phyloP scores from a whole-genome alignment of 169 alveolate genomes.

The Eimeria praecox region DNA sequence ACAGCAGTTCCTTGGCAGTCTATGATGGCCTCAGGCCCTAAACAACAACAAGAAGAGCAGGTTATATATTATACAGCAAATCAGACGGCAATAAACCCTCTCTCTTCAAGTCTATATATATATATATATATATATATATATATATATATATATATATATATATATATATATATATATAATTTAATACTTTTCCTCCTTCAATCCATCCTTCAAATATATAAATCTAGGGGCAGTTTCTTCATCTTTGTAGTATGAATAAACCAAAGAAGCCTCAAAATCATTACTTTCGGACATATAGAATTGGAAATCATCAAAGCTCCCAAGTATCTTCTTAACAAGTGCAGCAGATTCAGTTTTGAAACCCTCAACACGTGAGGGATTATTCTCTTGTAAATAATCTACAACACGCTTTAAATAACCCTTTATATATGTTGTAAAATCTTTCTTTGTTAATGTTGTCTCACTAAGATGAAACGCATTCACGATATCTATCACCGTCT shows the following conservation, averaged over 20 bases:
- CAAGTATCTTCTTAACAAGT: conserved; percentile 93
- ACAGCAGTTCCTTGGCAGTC: neutral
- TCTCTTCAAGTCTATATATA: too few species aligned
- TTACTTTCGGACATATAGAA: conserved; percentile 95
- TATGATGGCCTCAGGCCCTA: neutral
- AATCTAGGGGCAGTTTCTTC: conserved; percentile 96
- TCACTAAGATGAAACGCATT: conserved; percentile 95
- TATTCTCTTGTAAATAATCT: conserved; percentile 91
- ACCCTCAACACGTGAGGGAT: conserved; percentile 94
- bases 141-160: too few species aligned
- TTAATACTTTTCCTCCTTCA: conserved; percentile 94
- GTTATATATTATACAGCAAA: neutral
- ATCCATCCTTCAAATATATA: conserved; percentile 94
- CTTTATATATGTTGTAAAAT: conserved; percentile 94
- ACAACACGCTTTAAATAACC: conserved; percentile 93
- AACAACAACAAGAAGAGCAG: neutral
- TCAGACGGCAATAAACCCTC: too few species aligned
- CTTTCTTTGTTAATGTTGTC: conserved; percentile 95
- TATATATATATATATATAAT: too few species aligned
- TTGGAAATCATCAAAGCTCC: conserved; percentile 94
- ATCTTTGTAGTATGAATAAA: conserved; percentile 95
- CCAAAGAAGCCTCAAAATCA: conserved; percentile 94
- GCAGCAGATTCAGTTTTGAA: conserved; percentile 94
- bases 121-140: too few species aligned
- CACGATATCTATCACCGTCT: conserved; percentile 94